Evolutionary conservation across 768 basidiomycete genomes (phyloP).

Genomic region (Strobilomyces dryophilus): DNA sequence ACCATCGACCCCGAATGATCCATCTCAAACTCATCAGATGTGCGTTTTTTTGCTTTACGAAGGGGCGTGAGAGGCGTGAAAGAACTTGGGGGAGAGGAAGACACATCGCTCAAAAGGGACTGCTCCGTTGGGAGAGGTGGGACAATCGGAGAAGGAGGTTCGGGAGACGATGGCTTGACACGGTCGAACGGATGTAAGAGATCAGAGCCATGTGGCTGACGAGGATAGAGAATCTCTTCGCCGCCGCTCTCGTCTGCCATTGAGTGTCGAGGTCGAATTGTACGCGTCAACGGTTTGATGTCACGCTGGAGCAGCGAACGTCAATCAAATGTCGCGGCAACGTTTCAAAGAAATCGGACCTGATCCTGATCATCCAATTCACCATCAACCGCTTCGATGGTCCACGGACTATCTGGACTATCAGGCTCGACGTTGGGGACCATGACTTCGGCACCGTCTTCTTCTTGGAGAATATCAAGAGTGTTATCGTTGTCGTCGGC

Average conservation of each 20-base stretch:
- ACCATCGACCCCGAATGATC: constrained; percentile 63
- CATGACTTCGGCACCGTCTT: constrained; percentile 28
- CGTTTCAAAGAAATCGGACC: constrained; percentile 35
- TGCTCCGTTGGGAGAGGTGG: constrained; percentile 32
- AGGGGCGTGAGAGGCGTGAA: constrained; percentile 41
- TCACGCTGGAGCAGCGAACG: constrained; percentile 35
- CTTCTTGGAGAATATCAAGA: constrained; percentile 27
- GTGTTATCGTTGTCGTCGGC: constrained; percentile 40
- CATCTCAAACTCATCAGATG: constrained; percentile 80
- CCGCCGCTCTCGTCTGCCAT: constrained; percentile 83
- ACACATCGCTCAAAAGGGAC: constrained; percentile 27
- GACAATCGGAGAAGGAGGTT: constrained; percentile 23
- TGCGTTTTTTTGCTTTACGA: constrained; percentile 66
- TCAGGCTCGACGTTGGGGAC: constrained; percentile 43
- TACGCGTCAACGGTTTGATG: constrained; percentile 41
- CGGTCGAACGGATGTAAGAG: constrained; percentile 31
- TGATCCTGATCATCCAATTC: constrained; percentile 69
- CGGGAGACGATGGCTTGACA: constrained; percentile 29
- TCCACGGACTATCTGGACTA: constrained; percentile 78
- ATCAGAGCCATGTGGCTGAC: constrained; percentile 41
- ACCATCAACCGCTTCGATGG: constrained; percentile 81
- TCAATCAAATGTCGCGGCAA: not conserved
- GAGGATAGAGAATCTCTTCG: constrained; percentile 86
- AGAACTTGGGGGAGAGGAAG: constrained; percentile 58
- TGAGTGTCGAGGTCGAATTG: constrained; percentile 59